These are phyloP conservation scores for Trichocomaceae sp. DNA, from an alignment of 2,329 filamentous ascomycete genomes.

Conservation along the genomic window DNA sequence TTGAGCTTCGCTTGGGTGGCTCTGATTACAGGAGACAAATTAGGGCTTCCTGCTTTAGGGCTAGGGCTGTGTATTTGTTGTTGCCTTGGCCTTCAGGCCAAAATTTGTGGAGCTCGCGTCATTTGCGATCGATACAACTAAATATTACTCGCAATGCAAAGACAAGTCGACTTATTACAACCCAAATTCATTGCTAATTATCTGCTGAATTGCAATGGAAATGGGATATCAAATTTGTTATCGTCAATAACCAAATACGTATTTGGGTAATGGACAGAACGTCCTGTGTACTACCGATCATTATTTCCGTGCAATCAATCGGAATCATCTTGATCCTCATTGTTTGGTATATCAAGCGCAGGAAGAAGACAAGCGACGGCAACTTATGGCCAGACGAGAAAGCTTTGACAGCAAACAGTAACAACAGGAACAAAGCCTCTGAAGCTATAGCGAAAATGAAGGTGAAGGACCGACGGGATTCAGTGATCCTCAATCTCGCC, in stretches of 20 bases:
- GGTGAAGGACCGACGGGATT: neutral
- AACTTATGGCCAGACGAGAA: neutral
- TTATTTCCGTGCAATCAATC: neutral
- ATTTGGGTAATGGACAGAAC: neutral
- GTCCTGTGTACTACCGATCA: neutral
- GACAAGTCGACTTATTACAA: too few relatives aligned
- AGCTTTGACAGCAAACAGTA: neutral
- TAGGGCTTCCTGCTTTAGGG: neutral
- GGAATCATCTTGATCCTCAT: neutral
- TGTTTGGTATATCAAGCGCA: neutral
- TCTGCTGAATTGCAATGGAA: neutral
- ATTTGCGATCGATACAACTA: too few relatives aligned
- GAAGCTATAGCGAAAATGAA: neutral
- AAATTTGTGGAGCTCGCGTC: neutral
- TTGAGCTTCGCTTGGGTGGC: too few relatives aligned
- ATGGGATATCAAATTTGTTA: neutral
- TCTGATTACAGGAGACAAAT: neutral
- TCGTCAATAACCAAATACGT: neutral
- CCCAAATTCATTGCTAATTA: neutral
- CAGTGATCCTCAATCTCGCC: slow-evolving; percentile 20
- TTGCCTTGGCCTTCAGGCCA: too few relatives aligned
- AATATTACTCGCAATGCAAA: too few relatives aligned
- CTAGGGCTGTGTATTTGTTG: neutral
- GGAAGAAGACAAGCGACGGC: neutral
- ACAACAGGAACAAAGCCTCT: neutral